Evolutionary conservation across 805 yeast species (phyloP).

Genomic region (Candida wancherniae): DNA sequence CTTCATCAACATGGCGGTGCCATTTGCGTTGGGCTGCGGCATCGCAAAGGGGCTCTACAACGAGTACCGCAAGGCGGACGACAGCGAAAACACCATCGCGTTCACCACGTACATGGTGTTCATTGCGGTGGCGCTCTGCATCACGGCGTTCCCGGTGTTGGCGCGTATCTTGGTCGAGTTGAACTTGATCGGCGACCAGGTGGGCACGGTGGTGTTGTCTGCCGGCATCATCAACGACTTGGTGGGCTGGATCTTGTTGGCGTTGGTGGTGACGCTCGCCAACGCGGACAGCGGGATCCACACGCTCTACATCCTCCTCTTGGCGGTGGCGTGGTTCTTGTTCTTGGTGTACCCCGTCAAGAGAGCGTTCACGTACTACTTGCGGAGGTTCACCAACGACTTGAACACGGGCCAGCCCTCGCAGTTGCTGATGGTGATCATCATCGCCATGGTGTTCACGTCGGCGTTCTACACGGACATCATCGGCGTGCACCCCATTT

Average conservation of each 20-base stretch:
- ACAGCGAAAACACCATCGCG: constrained; percentile 31
- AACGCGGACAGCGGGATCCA: constrained; percentile 65
- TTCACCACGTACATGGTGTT: constrained; percentile 77
- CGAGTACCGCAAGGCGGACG: constrained; percentile 41
- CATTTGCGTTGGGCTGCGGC: constrained; percentile 75
- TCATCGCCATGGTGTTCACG: constrained; percentile 51
- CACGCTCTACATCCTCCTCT: constrained; percentile 63
- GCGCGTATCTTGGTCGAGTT: constrained; percentile 75
- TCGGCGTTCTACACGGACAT: constrained; percentile 79
- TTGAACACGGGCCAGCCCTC: constrained; percentile 58
- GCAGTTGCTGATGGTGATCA: constrained; percentile 52
- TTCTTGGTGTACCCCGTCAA: constrained; percentile 56
- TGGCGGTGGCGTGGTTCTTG: constrained; percentile 66
- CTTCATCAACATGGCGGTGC: constrained; percentile 65
- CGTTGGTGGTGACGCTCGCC: constrained; percentile 71
- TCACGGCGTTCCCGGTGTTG: constrained; percentile 81
- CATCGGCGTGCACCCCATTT: constrained; percentile 81
- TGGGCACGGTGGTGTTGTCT: constrained; percentile 66
- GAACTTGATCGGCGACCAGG: constrained; percentile 64
- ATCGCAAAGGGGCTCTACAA: constrained; percentile 65
- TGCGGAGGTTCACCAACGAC: constrained; percentile 48
- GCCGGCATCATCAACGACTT: constrained; percentile 81
- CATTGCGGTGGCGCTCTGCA: constrained; percentile 77
- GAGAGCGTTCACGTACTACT: constrained; percentile 39
- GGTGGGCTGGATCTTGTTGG: constrained; percentile 76